Evolutionary conservation across 192 early-diverging fungal species (phyloP), one percentile per base, ranked within the genome.

Genomic region (Coemansia sp.): DNA sequence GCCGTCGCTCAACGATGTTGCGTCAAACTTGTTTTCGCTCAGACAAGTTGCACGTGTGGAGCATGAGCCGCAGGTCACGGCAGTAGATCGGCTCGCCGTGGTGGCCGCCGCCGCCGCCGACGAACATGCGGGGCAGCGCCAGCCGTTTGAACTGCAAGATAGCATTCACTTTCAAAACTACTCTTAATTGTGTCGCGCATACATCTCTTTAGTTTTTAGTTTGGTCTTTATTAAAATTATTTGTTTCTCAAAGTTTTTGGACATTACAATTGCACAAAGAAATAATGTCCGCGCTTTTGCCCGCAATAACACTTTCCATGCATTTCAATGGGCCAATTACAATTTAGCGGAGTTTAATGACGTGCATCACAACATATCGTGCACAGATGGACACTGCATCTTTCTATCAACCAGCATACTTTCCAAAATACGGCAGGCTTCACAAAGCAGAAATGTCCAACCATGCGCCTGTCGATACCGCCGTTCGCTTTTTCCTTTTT

Each of bases 1-100:
- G 24, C 78, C 78, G 7, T 67, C 77, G 0, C 59, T 80, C 4
- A 81, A 81, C 49, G 73, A 71, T 9, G 78, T 81, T 1, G 78
- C 78, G 15, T 61, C 19, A 23, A 81, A 75, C 37, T 51, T 81
- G 48, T 81, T 75, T 53, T 73, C 76, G 23, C 41, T 79, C 43
- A 48, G 76, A 0, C 75, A 77, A 29, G 45, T 65, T 38, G 17
- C 59, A 0, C 59, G 54, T 8, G 17, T 23, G 1, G 21, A 2
- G 3, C 38, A 57, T 21, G 60, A 50, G 9, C 53, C 6, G 53
- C 8, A 29, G 2, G 27, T 29, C 1, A 35, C 67, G 5, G 35
- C 60, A 38, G 62, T 57, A 15, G 56, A 59, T 25, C 55, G 59
- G 15, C 21, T 67, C 11, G 61, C 65, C 1, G 57, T 60, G 0